Evolutionary conservation across 2,329 filamentous ascomycete species (phyloP), one percentile per base, ranked within the genome.

Genomic region (Pestalotiopsis sp.): DNA sequence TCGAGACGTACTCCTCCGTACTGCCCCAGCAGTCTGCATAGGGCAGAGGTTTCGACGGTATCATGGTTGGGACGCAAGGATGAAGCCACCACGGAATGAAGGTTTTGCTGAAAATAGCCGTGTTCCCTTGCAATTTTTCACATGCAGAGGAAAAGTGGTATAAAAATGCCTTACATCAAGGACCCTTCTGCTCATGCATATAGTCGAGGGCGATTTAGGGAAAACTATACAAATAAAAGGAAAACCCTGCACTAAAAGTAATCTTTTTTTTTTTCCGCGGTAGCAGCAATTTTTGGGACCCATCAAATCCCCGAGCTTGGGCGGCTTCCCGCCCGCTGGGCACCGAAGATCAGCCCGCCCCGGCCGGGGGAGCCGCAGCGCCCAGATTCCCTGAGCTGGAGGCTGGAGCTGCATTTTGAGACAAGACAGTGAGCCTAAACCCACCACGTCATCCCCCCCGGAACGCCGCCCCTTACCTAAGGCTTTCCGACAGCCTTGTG

Each of bases 1-100:
- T 90, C 31, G 93, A 85, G 63, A 97, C 87, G 79, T 97, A 99
- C 66, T 90, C 87, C 62, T 97, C 93, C 5, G 90, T 82, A 59
- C 88, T 89, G 49, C 83, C 78, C 84, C 95, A 98, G 74, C 89
- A 88, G 64, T 90, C 85, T 41, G 88, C 85, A 76, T 93, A 88
- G 1, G 95, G 95, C 27, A 97, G 86, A 13, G 84, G 83, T 66
- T 84, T 85, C 39, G 81, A 74, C 13, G 87, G 86, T 73, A 81
- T 80, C 84, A 87, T 88, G 17, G 66, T 75, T 59, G n/a, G n/a
- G n/a, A n/a, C n/a, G n/a, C n/a, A n/a, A n/a, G n/a, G n/a, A n/a
- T n/a, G n/a, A n/a, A n/a, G n/a, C n/a, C n/a, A n/a, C n/a, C n/a
- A n/a, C 45, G 45, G 6, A 52, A 20, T n/a, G 6, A 52, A 9